A percentile compares a stretch with the other conserved stretches of the same genome.
Evolutionary conservation across 1,139 yeast genomes (phyloP).

Genomic region (Saccharomyces hybrid): DNA sequence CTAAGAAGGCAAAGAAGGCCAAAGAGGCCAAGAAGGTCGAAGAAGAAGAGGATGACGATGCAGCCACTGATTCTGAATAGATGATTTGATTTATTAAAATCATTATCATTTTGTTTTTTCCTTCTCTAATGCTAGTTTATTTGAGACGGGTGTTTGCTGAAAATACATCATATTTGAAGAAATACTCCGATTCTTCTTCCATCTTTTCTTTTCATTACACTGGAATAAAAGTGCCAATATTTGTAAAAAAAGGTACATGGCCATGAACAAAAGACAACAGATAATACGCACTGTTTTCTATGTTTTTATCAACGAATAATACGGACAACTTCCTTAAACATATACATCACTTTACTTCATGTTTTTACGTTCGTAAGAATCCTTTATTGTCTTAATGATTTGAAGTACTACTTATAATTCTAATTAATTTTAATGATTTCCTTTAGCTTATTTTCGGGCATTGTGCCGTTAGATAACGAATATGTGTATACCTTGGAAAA

Average conservation of each 20-base stretch:
- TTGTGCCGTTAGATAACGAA: too few relatives aligned
- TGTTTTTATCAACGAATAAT: neutral
- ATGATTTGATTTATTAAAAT: neutral
- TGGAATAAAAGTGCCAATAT: neutral
- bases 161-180: neutral
- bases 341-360: neutral
- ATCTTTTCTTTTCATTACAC: too few relatives aligned
- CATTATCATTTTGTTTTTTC: neutral
- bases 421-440: neutral
- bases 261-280: neutral
- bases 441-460: too few relatives aligned
- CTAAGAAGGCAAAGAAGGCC: constrained; percentile 10
- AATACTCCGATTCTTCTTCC: neutral
- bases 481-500: too few relatives aligned
- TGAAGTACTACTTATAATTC: constrained; percentile 5
- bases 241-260: neutral
- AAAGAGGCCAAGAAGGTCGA: constrained; percentile 8
- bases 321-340: neutral
- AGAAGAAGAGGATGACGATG: neutral
- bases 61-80: neutral
- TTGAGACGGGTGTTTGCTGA: neutral
- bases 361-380: neutral
- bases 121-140: neutral
- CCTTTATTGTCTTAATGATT: neutral
- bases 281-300: neutral